phyloP scores from a whole-genome alignment of 495 filamentous ascomycete species.

The Astrothelium macrocarpum region DNA sequence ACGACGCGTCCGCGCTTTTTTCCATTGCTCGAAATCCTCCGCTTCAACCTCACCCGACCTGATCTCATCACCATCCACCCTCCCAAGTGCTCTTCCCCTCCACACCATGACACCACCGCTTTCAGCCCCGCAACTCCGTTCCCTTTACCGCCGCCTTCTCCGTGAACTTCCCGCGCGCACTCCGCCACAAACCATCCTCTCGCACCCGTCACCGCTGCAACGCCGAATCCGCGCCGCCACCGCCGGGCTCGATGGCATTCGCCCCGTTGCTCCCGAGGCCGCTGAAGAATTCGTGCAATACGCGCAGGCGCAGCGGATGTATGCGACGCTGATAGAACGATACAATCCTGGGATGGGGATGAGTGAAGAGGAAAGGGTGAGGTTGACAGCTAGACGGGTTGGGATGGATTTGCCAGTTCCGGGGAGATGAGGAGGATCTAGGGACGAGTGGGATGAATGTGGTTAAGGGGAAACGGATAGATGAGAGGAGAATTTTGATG shows the following conservation, averaged over 20 bases:
- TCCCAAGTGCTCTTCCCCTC: neutral
- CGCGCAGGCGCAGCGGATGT: conserved; percentile 69
- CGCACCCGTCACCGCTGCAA: conserved; percentile 39
- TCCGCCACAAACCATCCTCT: conserved; percentile 29
- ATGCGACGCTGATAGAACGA: conserved; percentile 67
- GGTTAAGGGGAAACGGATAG: neutral
- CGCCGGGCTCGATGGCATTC: conserved; percentile 5
- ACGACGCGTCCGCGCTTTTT: neutral
- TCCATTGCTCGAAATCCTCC: neutral
- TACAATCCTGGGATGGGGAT: conserved; percentile 87
- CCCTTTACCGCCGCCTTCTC: conserved; percentile 81
- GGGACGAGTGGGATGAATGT: neutral
- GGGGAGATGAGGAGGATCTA: conserved; percentile 1
- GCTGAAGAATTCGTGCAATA: conserved; percentile 73
- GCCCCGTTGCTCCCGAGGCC: conserved; percentile 32
- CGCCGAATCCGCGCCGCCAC: conserved; percentile 33
- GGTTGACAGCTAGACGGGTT: conserved; percentile 75
- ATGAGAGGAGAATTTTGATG: neutral
- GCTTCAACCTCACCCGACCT: neutral
- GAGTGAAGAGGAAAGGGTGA: conserved; percentile 74
- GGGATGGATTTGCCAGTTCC: conserved; percentile 71
- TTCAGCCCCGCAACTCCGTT: conserved; percentile 42
- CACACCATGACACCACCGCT: neutral
- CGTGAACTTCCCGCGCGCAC: conserved; percentile 75
- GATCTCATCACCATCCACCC: neutral